These are phyloP conservation scores for Candida silvatica DNA, from an alignment of 805 yeast species.

Conservation along the genomic window DNA sequence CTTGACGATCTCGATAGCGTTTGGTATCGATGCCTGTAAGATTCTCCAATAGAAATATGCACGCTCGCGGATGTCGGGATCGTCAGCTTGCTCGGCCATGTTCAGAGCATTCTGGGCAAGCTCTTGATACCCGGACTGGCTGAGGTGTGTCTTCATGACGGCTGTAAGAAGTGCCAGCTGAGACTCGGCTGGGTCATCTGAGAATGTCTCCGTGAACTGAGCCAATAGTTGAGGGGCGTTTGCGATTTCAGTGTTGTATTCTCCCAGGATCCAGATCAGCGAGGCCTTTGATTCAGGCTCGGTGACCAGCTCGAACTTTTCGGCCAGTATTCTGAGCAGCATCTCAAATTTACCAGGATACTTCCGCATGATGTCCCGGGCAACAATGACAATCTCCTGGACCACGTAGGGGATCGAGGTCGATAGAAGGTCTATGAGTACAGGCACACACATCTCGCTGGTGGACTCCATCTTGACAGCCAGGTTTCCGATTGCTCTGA, in stretches of 20 bases:
- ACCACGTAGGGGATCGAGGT: constrained; percentile 66
- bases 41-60: constrained; percentile 84
- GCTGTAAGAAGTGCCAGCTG: constrained; percentile 72
- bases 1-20: constrained; percentile 43
- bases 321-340: constrained; percentile 33
- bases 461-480: constrained; percentile 67
- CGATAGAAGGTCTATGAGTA: constrained; percentile 48
- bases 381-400: constrained; percentile 72
- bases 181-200: constrained; percentile 63
- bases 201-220: constrained; percentile 36
- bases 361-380: constrained; percentile 67
- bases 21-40: constrained; percentile 40
- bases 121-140: constrained; percentile 42
- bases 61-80: constrained; percentile 82
- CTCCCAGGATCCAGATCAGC: constrained; percentile 78
- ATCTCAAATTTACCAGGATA: constrained; percentile 54
- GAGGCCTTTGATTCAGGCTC: constrained; percentile 78
- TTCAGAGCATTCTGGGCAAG: constrained; percentile 53
- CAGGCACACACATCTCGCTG: constrained; percentile 55
- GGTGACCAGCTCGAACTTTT: constrained; percentile 41
- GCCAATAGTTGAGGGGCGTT: constrained; percentile 32
- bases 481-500: constrained; percentile 82
- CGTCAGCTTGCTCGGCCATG: constrained; percentile 54
- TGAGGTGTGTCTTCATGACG: constrained; percentile 55
- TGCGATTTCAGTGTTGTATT: constrained; percentile 44